These are phyloP conservation scores for Aciculosporium take DNA, from an alignment of 2,329 filamentous ascomycete species.

Conservation along the genomic window DNA sequence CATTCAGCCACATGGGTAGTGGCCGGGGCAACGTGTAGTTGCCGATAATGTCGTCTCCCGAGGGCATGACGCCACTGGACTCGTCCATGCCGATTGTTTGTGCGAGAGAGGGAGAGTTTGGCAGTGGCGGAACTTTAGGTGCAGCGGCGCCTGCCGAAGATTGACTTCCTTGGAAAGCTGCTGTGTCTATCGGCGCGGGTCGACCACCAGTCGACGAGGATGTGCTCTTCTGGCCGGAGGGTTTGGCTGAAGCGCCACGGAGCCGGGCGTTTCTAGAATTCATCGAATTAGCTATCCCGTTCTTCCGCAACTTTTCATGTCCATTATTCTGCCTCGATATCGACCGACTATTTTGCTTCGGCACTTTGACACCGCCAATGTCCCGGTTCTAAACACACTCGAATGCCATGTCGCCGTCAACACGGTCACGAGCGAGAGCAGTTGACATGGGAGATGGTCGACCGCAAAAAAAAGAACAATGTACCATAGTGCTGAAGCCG, in stretches of 20 bases:
- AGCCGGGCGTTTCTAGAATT: constrained; percentile 40
- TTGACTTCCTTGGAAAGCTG: constrained; percentile 32
- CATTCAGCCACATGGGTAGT: constrained; percentile 60
- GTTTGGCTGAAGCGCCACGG: constrained; percentile 39
- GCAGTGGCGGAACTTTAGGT: constrained; percentile 46
- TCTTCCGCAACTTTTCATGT: background rate
- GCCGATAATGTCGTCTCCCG: constrained; percentile 40
- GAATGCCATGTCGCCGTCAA: background rate
- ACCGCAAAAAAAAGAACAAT: background rate
- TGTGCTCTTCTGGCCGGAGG: constrained; percentile 38
- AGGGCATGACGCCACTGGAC: constrained; percentile 31
- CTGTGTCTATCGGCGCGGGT: constrained; percentile 25
- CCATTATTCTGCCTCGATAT: background rate
- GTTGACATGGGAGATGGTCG: background rate
- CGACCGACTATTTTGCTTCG: background rate
- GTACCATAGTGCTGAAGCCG: background rate
- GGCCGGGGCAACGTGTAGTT: constrained; percentile 51
- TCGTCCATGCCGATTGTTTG: constrained; percentile 57
- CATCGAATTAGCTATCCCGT: constrained; percentile 13
- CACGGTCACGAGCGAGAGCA: background rate
- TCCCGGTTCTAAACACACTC: background rate
- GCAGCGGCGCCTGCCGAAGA: constrained; percentile 37
- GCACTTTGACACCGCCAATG: background rate
- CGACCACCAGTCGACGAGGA: constrained; percentile 32
- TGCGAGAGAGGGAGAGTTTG: constrained; percentile 48